Base-by-base conservation (phyloP, 208 protist species). In the Trypanosoma scelopori region DNA sequence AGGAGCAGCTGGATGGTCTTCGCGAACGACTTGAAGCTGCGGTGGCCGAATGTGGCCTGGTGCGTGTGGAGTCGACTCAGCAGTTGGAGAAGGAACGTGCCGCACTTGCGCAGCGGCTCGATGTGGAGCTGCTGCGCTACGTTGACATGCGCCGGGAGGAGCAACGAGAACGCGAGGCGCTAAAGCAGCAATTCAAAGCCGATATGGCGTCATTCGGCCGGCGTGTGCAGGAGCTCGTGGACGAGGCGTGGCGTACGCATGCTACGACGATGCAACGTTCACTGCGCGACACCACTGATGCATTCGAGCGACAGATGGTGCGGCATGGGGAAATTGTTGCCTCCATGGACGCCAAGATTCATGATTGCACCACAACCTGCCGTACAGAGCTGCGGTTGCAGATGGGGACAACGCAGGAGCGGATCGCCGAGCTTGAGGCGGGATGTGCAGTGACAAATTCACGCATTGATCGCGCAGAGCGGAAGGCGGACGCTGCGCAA, bases 61-160 rank as follows among this genome's bases (percentile, higher is more conserved):
- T 71, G 35, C 79, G 84, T n/a, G 57, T 82, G 0, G 84, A 92
- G 65, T 80, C 69, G 22, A 65, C 72, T 28, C 81, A 77, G 13
- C 65, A 83, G 65, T 47, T 89, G 7, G 89, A 95, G 69, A 75
- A 70, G 18, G 89, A 92, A 58, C 65, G 78, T 1, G 71, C 74
- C 0, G 48, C 77, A 4, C 77, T 91, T 7, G 58, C 71, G 15
- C 76, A 81, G 50, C 83, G 85, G 3, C 82, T 95, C 0, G 89
- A 95, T 58, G 42, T 61, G 20, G 89, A 91, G 69, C 61, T 91
- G 39, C 50, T 88, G 53, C 85, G 84, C 7, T 81, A 82, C 23
- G 79, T 79, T 0, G 85, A 91, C 52, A 86, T 91, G 80, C 81
- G 80, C 6, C 68, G 74, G 15, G 83, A 88, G 20, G 85, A 87